Conservation (phyloP, 352 stramenopile species). For the Globisporangium lucens region DNA sequence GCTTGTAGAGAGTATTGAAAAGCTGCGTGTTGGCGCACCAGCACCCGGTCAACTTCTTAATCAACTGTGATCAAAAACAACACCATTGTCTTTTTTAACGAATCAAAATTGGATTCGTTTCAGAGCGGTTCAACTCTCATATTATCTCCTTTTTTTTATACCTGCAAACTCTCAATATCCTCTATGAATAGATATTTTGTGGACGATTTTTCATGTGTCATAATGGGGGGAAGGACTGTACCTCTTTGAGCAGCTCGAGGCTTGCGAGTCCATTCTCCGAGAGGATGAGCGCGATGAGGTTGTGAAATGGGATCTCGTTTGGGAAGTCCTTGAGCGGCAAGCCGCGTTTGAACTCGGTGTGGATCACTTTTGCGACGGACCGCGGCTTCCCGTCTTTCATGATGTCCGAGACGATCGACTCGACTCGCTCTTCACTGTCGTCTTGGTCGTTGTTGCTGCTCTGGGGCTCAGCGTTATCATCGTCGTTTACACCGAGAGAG, state of each 20-base stretch:
- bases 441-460: conserved; percentile 21
- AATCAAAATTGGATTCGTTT: no score
- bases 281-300: conserved; percentile 59
- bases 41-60: no score
- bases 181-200: no score
- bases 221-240: no score
- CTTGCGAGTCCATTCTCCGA: conserved; percentile 53
- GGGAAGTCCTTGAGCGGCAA: conserved; percentile 51
- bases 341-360: conserved; percentile 45
- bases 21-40: no score
- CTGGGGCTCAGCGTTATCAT: neutral
- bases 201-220: no score
- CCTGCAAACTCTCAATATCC: no score
- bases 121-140: no score
- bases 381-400: conserved; percentile 55
- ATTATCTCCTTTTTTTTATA: no score
- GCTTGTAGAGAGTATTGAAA: no score
- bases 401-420: conserved; percentile 45
- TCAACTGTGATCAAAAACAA: no score
- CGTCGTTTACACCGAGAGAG: neutral
- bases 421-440: conserved; percentile 33
- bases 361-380: conserved; percentile 45
- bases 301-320: conserved; percentile 46
- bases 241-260: conserved; percentile 54
- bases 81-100: no score